These are phyloP conservation scores for Eutrema yunnanense DNA, from an alignment of 345 rosid species.

Conservation along the genomic window DNA sequence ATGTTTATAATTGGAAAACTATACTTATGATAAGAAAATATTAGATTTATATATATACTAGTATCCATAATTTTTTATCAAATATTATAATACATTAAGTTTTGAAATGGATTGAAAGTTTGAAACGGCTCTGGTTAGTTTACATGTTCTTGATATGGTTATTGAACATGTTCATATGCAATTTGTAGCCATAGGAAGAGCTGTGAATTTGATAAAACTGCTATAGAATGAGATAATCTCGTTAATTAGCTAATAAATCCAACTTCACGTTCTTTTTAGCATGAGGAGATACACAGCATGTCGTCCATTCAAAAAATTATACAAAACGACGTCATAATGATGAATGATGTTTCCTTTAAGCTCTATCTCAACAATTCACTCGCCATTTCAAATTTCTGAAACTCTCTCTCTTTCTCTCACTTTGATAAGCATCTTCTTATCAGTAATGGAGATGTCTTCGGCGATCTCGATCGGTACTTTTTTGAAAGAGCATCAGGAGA, in stretches of 20 bases:
- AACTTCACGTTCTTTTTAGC: not conserved
- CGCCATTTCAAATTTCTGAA: constrained; percentile 23
- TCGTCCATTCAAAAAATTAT: not conserved
- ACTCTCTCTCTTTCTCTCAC: constrained; percentile 2
- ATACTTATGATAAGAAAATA: no score
- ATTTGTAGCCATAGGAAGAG: no score
- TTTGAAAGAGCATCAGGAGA: constrained; percentile 64
- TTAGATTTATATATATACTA: no score
- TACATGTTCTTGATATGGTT: not conserved
- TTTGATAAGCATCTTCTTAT: not conserved
- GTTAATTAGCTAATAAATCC: not conserved
- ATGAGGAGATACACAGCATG: not conserved
- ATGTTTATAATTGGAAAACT: no score
- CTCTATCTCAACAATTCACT: not conserved
- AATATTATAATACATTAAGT: no score
- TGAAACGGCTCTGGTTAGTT: no score
- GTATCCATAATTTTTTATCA: no score
- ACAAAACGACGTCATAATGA: not conserved
- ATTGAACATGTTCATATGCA: no score
- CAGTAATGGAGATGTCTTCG: constrained; percentile 45
- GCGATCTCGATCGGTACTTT: constrained; percentile 30
- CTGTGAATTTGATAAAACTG: not conserved
- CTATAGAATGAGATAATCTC: not conserved
- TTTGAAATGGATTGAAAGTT: no score
- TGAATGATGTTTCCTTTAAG: not conserved